phyloP scores from a whole-genome alignment of 1,284 basidiomycete species.

The Microbotryum scabiosae region DNA sequence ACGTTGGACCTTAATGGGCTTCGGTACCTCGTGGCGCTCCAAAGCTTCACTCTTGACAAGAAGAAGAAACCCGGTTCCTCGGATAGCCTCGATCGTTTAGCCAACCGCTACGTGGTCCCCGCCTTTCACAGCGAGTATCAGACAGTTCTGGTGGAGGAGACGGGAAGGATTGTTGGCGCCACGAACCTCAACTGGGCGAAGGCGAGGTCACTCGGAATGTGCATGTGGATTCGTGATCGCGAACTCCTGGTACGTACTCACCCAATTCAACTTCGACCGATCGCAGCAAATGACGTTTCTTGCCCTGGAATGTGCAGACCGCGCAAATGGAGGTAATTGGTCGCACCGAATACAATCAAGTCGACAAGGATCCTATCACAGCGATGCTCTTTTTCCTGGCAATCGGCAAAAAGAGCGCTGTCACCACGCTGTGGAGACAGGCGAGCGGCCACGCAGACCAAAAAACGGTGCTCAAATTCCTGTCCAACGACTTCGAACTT shows the following conservation, averaged over 20 bases:
- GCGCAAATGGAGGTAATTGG: slow-evolving; percentile 81
- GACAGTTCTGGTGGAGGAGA: slow-evolving; percentile 64
- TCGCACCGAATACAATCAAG: slow-evolving; percentile 75
- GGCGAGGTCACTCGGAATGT: slow-evolving; percentile 74
- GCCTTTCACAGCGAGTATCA: slow-evolving; percentile 90
- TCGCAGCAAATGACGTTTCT: background rate
- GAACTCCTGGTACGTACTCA: slow-evolving; percentile 61
- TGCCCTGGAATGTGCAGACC: slow-evolving; percentile 47
- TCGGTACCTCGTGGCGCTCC: slow-evolving; percentile 79
- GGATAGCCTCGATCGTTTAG: too few relatives aligned
- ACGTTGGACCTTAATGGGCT: slow-evolving; percentile 81
- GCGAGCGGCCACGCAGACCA: slow-evolving; percentile 91
- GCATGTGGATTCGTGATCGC: slow-evolving; percentile 72
- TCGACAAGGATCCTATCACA: slow-evolving; percentile 74
- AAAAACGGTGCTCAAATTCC: slow-evolving; percentile 78
- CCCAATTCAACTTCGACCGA: background rate
- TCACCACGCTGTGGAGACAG: slow-evolving; percentile 91
- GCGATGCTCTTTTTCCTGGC: slow-evolving; percentile 94
- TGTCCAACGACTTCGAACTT: slow-evolving; percentile 80
- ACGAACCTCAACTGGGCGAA: slow-evolving; percentile 82
- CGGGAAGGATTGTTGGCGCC: slow-evolving; percentile 37
- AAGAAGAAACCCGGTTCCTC: too few relatives aligned
- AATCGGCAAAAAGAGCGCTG: slow-evolving; percentile 79
- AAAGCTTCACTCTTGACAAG: slow-evolving; percentile 35
- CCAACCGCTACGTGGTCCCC: slow-evolving; percentile 81